Percentiles rank a stretch among this genome's conserved stretches.
phyloP scores from a whole-genome alignment of 768 basidiomycete genomes.

The Ephemerocybe angulata region DNA sequence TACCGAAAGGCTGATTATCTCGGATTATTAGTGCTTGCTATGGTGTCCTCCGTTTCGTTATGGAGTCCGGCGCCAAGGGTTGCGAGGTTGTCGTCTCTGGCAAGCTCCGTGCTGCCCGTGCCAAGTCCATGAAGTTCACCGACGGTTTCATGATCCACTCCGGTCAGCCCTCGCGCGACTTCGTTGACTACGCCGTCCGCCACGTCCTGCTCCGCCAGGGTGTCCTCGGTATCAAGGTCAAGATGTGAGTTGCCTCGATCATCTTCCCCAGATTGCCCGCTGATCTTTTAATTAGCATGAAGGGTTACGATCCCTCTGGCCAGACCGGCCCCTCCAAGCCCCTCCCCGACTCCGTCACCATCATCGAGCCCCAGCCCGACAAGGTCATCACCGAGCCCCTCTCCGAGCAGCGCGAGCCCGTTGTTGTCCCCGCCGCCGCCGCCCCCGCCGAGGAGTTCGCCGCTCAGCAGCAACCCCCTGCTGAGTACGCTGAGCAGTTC shows the following conservation, averaged over 20 bases:
- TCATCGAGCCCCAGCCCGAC: slow-evolving; percentile 86
- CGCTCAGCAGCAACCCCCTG: slow-evolving; percentile 39
- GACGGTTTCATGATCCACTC: slow-evolving; percentile 99
- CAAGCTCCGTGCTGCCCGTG: slow-evolving; percentile 98
- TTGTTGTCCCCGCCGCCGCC: slow-evolving; percentile 45
- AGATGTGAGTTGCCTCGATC: slow-evolving; percentile 61
- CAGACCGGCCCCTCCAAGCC: slow-evolving; percentile 85
- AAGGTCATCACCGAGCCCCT: slow-evolving; percentile 86
- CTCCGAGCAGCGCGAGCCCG: slow-evolving; percentile 82
- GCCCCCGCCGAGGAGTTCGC: slow-evolving; percentile 51
- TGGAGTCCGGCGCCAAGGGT: slow-evolving; percentile 99
- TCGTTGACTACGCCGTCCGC: slow-evolving; percentile 95
- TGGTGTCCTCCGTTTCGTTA: slow-evolving; percentile 99
- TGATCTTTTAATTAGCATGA: slow-evolving; percentile 67
- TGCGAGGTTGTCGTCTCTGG: slow-evolving; percentile 99
- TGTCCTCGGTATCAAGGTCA: slow-evolving; percentile 99
- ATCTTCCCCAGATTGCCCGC: background rate
- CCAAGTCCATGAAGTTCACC: slow-evolving; percentile 99
- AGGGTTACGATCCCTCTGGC: slow-evolving; percentile 92
- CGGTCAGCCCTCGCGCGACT: slow-evolving; percentile 95
- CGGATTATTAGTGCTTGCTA: slow-evolving; percentile 57
- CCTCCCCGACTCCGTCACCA: slow-evolving; percentile 91
- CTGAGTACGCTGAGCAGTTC: slow-evolving; percentile 50
- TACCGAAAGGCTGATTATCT: background rate
- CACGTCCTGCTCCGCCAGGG: slow-evolving; percentile 98